Conservation (phyloP, 225 moss, liverwort and hornwort species). For the Physcomitrium patens region DNA sequence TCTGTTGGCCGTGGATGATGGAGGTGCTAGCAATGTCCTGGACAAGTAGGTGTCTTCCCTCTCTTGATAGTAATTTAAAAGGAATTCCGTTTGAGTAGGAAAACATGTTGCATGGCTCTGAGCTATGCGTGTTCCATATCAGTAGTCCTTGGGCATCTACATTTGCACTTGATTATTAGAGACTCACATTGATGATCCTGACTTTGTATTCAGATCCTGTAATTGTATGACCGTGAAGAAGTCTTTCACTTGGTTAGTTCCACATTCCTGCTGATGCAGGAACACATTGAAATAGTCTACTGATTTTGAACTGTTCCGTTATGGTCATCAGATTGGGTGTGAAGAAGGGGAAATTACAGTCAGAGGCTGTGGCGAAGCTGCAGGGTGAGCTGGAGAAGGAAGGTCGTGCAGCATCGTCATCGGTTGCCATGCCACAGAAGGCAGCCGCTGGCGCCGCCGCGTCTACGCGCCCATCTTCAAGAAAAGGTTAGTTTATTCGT, state of each 20-base stretch:
- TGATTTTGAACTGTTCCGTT: not conserved
- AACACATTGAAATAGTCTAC: not conserved
- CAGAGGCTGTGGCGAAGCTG: conserved; percentile 84
- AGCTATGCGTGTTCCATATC: too few species aligned
- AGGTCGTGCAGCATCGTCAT: conserved; percentile 90
- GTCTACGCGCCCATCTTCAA: conserved; percentile 70
- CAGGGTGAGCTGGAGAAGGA: conserved; percentile 96
- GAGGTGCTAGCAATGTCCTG: conserved; percentile 81
- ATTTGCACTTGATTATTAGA: not conserved
- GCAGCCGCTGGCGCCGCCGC: conserved; percentile 73
- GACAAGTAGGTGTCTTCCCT: conserved; percentile 66
- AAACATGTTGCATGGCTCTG: not conserved
- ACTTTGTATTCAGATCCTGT: not conserved
- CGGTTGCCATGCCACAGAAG: conserved; percentile 90
- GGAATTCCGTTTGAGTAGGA: not conserved
- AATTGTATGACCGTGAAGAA: conserved; percentile 2
- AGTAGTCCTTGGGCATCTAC: not conserved
- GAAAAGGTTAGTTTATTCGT: conserved; percentile 61
- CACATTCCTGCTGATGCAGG: not conserved
- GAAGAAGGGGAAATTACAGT: conserved; percentile 81
- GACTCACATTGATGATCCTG: not conserved
- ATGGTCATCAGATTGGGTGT: conserved; percentile 74
- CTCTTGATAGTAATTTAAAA: not conserved
- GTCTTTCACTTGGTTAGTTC: too few species aligned
- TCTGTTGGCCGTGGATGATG: conserved; percentile 85